Percentiles rank a stretch among this genome's conserved stretches.
phyloP scores from a whole-genome alignment of 768 basidiomycete genomes.

The Nidularia pulvinata region DNA sequence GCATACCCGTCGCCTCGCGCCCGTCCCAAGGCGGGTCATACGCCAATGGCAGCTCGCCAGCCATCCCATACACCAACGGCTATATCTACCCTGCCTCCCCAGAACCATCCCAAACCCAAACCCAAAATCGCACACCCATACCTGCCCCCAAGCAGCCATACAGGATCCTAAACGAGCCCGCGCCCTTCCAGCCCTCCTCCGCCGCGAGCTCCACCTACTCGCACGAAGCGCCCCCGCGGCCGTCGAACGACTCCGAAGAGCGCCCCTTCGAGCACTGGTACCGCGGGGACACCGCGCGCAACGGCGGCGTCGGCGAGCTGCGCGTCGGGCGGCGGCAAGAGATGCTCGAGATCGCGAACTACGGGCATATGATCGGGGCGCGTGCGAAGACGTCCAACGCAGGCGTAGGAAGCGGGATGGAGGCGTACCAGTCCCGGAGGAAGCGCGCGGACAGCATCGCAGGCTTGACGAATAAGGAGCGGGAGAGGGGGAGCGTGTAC shows the following conservation, averaged over 20 bases:
- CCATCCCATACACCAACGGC: conserved; percentile 8
- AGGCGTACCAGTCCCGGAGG: conserved; percentile 30
- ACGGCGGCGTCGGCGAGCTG: conserved; percentile 88
- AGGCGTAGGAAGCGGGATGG: conserved; percentile 2
- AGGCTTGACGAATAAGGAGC: conserved; percentile 51
- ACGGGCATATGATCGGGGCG: conserved; percentile 58
- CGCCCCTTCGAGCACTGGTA: conserved; percentile 91
- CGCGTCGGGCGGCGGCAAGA: conserved; percentile 74
- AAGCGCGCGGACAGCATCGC: conserved; percentile 70
- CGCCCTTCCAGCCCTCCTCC: conserved; percentile 54
- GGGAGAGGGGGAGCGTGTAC: conserved; percentile 63
- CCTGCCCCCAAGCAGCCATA: conserved; percentile 35
- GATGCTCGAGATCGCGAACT: conserved; percentile 89
- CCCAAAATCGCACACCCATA: conserved; percentile 9
- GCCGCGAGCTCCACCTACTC: conserved; percentile 24
- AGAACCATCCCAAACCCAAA: conserved; percentile 15
- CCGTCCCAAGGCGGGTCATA: conserved; percentile 6
- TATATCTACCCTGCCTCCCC: conserved; percentile 12
- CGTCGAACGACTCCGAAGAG: conserved; percentile 78
- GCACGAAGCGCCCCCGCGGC: conserved; percentile 42
- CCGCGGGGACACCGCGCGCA: conserved; percentile 82
- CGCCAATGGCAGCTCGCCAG: conserved; percentile 14
- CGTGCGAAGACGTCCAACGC: conserved; percentile 24
- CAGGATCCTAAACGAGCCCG: conserved; percentile 60
- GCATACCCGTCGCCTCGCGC: conserved; percentile 45